Percentiles rank a stretch among this genome's conserved stretches.
Conservation (phyloP, 345 rosid genomes). For the Populus tremula region DNA sequence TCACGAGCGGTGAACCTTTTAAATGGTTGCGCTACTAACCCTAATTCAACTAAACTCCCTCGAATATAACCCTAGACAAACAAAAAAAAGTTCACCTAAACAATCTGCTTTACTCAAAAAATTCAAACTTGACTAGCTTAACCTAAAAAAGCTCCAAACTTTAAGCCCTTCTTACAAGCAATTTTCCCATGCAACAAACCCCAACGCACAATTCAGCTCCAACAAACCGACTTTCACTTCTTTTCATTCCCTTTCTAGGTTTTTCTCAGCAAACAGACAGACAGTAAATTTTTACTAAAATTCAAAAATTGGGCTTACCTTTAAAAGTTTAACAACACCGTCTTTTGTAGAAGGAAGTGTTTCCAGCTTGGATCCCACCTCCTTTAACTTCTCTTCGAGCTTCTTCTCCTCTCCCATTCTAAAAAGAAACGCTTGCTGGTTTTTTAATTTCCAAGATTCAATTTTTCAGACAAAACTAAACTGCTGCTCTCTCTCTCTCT, state of each 20-base stretch:
- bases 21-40: constrained; percentile 4
- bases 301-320: constrained; percentile 47
- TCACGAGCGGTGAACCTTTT: not conserved
- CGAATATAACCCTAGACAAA: not conserved
- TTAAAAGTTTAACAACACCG: constrained; percentile 70
- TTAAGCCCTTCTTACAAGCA: not conserved
- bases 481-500: not conserved
- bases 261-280: constrained; percentile 9
- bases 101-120: not conserved
- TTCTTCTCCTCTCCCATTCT: constrained; percentile 41
- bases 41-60: constrained; percentile 21
- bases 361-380: constrained; percentile 87
- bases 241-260: not conserved
- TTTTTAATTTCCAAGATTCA: not conserved
- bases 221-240: not conserved
- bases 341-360: constrained; percentile 69
- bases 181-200: not conserved
- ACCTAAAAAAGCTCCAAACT: not conserved
- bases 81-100: not conserved
- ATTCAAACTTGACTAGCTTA: not conserved
- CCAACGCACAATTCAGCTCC: not conserved
- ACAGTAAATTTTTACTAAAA: not conserved
- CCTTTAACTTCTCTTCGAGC: constrained; percentile 65
- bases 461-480: not conserved
- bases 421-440: not conserved